Conservation (phyloP, 2,329 filamentous ascomycete species). For the Diaporthe vaccinii region DNA sequence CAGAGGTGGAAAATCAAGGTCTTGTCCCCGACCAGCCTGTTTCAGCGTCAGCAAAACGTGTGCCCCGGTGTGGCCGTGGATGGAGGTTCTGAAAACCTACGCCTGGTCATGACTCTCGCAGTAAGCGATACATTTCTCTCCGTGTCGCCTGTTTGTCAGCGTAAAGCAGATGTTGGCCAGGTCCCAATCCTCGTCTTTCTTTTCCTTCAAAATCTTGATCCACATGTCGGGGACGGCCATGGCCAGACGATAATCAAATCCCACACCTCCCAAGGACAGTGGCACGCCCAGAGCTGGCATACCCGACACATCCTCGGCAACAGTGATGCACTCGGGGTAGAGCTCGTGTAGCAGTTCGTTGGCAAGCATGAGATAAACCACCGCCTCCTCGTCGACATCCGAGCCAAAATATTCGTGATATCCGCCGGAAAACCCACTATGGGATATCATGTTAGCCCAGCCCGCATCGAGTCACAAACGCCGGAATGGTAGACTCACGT, state of each 20-base stretch:
- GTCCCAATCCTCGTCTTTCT: conserved; percentile 92
- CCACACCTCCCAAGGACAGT: conserved; percentile 87
- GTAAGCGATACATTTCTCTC: conserved; percentile 98
- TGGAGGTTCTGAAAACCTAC: conserved; percentile 67
- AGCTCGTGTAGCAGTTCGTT: conserved; percentile 96
- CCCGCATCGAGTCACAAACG: not conserved
- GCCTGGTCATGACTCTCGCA: conserved; percentile 98
- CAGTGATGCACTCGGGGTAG: conserved; percentile 89
- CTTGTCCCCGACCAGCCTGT: conserved; percentile 95
- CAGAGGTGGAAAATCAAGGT: conserved; percentile 98
- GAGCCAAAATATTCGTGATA: conserved; percentile 98
- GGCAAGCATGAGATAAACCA: conserved; percentile 95
- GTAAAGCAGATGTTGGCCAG: conserved; percentile 88
- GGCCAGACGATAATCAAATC: conserved; percentile 96
- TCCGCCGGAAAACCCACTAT: conserved; percentile 92
- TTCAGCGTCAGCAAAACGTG: conserved; percentile 42
- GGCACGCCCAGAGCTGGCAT: conserved; percentile 97
- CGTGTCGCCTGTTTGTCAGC: conserved; percentile 91
- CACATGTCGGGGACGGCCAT: conserved; percentile 99
- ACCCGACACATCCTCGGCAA: conserved; percentile 97
- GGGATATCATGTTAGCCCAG: conserved; percentile 45
- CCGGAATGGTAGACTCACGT: conserved; percentile 71
- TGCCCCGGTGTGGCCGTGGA: conserved; percentile 10
- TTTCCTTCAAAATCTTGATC: conserved; percentile 98
- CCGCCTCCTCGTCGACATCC: conserved; percentile 90